Evolutionary conservation across 306 rosid genomes (phyloP), one percentile per base, ranked within the genome.

Genomic region (Crotalaria pallida): DNA sequence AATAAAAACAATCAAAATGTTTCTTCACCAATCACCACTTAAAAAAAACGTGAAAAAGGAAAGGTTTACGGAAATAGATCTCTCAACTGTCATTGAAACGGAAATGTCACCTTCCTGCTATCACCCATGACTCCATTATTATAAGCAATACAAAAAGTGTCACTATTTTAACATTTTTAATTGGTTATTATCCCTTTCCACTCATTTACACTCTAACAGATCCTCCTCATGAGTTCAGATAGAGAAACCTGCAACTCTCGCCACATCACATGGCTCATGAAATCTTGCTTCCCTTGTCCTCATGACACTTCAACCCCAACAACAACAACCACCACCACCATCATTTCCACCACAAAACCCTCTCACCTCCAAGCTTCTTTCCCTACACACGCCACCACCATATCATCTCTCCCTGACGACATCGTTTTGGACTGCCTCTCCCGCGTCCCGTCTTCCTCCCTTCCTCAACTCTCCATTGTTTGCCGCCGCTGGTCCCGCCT

Each of bases 241-340:
- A 77, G 88, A 57, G 89, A 87, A 27, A 81, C 61, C 80, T 82
- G 88, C 82, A 85, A 84, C 72, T 85, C 92, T 65, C 93, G 93
- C 63, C 96, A 85, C 69, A 84, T 90, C 77, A 61, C 96, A 59
- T 87, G 96, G 94, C 76, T 87, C 8, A 68, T 87, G 81, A 90
- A 87, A 43, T 84, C 96, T 10, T 90, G 96, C 52, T 79, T 85
- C 77, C 94, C 94, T 19, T 82, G 49, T 55, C 81, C 86, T 5
- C 65, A 80, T 38, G 60, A 86, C 69, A 64, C 67, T 60, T 7
- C 63, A 47, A 23, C 63, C 27, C 33, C 45, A 11, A 18, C 66
- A 44, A 16, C 44, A 65, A 26, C 57, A 51, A 4, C 31, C 26
- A 0, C 15, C 11, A 15, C 40, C 8, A 0, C 3, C n/a, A n/a